Conservation (phyloP, 345 rosid species). For the Populus tremula region DNA sequence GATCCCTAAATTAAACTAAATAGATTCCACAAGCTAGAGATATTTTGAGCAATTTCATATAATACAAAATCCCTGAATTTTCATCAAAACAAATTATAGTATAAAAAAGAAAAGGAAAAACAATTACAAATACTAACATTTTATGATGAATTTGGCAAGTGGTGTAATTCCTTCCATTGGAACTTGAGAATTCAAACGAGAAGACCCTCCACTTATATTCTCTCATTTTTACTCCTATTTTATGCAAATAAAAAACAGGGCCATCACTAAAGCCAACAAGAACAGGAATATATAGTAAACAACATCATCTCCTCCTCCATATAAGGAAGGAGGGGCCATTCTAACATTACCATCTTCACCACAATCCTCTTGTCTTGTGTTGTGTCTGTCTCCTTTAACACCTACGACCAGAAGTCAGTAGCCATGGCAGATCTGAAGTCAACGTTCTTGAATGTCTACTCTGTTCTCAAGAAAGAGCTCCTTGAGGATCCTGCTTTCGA, state of each 20-base stretch:
- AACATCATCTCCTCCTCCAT: background rate
- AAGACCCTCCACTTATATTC: background rate
- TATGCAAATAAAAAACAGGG: background rate
- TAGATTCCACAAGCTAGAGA: too few species aligned
- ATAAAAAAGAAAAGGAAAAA: too few species aligned
- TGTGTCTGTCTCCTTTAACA: background rate
- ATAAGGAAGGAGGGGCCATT: background rate
- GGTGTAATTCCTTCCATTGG: background rate
- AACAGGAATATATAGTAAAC: background rate
- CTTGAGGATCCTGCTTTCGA: slow-evolving; percentile 82
- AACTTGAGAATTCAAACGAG: background rate
- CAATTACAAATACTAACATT: too few species aligned
- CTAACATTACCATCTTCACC: background rate
- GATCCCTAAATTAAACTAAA: too few species aligned
- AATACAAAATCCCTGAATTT: too few species aligned
- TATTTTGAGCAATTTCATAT: too few species aligned
- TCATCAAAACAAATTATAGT: too few species aligned
- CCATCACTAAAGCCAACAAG: background rate
- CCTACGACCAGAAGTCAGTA: background rate
- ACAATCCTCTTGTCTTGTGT: background rate
- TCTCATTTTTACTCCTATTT: background rate
- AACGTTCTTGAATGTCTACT: slow-evolving; percentile 55
- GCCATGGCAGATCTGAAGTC: slow-evolving; percentile 76
- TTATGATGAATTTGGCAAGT: background rate
- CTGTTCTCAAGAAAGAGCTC: slow-evolving; percentile 63